A percentile compares a stretch with the other conserved stretches of the same genome.
Conservation (phyloP, 768 basidiomycete genomes). For the Suillus variegatus region DNA sequence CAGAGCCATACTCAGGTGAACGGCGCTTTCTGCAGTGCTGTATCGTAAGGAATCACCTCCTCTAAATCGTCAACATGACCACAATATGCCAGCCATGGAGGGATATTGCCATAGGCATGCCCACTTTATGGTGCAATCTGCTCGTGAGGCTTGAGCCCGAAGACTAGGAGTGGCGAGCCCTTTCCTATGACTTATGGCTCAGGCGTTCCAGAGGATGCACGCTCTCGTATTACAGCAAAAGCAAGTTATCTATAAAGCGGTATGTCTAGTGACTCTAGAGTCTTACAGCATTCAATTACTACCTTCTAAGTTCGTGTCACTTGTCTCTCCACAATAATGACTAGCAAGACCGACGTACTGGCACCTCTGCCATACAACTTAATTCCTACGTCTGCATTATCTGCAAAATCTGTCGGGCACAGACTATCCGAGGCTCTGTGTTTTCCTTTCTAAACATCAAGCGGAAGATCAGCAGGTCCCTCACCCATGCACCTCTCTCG, state of each 20-base stretch:
- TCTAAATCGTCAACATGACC: too few relatives aligned
- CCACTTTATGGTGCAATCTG: not conserved
- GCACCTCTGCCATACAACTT: not conserved
- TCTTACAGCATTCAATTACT: too few relatives aligned
- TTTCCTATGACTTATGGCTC: conserved; percentile 12
- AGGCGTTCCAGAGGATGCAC: conserved; percentile 17
- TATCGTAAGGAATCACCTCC: too few relatives aligned
- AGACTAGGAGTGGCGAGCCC: not conserved
- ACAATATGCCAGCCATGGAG: not conserved
- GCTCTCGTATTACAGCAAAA: conserved; percentile 2
- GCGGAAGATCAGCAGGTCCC: not conserved
- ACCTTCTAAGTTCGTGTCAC: not conserved
- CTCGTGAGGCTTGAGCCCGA: accelerated
- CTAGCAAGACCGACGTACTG: not conserved
- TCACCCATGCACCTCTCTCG: not conserved
- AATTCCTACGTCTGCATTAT: not conserved
- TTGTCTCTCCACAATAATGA: not conserved
- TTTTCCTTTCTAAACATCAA: not conserved
- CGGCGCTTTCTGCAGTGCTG: too few relatives aligned
- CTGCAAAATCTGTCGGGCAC: not conserved
- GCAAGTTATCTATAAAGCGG: too few relatives aligned
- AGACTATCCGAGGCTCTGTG: not conserved
- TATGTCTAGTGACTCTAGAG: too few relatives aligned
- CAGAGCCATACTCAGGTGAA: too few relatives aligned
- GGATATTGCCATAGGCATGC: not conserved